Conservation (phyloP, 768 basidiomycete species). For the Suillus sp. region DNA sequence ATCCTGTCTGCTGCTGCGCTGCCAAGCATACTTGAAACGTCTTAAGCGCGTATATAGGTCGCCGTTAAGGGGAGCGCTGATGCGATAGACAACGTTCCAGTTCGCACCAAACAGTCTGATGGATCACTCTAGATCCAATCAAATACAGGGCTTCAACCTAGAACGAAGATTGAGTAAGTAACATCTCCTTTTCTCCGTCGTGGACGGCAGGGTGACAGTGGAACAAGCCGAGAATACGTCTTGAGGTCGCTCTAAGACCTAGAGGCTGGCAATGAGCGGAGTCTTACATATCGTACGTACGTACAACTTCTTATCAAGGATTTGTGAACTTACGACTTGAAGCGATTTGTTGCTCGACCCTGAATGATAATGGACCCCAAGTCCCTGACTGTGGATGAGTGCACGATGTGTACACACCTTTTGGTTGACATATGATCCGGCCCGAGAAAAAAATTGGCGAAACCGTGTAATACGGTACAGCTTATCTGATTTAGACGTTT, state of each 20-base stretch:
- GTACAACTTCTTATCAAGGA: background rate
- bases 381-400: background rate
- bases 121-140: background rate
- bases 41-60: background rate
- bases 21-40: background rate
- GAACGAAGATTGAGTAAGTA: background rate
- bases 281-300: background rate
- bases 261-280: background rate
- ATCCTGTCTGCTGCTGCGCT: background rate
- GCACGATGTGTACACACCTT: background rate
- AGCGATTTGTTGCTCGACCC: background rate
- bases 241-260: slow-evolving; percentile 1
- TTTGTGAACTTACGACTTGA: background rate
- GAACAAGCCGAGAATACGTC: background rate
- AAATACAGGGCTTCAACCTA: background rate
- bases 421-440: background rate
- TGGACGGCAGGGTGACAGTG: background rate
- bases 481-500: background rate
- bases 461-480: background rate
- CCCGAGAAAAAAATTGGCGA: background rate
- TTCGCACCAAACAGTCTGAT: background rate
- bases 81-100: background rate
- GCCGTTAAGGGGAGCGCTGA: background rate
- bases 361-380: background rate
- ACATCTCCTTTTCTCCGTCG: background rate